These are phyloP conservation scores for Cryptosporidium ubiquitum DNA, from an alignment of 169 alveolate genomes.

Conservation along the genomic window DNA sequence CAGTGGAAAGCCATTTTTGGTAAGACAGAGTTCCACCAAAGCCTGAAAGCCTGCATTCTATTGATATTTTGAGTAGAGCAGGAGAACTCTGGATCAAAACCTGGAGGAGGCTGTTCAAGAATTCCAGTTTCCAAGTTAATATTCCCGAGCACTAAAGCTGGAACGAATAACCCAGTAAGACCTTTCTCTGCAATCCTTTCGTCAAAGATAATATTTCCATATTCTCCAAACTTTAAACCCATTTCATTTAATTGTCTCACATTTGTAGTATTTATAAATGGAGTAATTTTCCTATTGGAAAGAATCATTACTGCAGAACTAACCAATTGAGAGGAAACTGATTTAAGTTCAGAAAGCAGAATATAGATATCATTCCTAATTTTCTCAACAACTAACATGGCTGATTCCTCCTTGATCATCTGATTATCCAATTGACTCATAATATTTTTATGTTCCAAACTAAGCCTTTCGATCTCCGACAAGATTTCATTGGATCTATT, in stretches of 20 bases:
- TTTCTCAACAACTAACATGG: not conserved
- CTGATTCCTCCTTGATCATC: constrained; percentile 6
- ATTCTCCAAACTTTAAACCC: not conserved
- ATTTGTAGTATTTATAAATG: not conserved
- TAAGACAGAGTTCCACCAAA: constrained; percentile 35
- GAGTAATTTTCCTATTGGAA: not conserved
- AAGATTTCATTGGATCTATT: constrained; percentile 3
- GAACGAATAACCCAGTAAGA: not conserved
- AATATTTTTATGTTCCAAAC: constrained; percentile 5
- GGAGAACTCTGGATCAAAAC: not conserved
- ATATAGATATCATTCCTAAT: constrained; percentile 13
- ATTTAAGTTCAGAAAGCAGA: constrained; percentile 12
- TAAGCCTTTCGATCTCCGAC: constrained; percentile 39
- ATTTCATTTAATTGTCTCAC: not conserved
- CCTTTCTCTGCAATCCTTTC: not conserved
- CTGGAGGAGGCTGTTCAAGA: not conserved
- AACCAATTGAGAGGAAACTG: constrained; percentile 4
- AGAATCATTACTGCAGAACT: constrained; percentile 23
- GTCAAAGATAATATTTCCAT: constrained; percentile 23
- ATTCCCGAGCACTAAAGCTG: constrained; percentile 17
- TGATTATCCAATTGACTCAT: constrained; percentile 8
- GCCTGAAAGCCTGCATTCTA: constrained; percentile 70
- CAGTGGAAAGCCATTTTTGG: constrained; percentile 7
- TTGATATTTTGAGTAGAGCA: constrained; percentile 18
- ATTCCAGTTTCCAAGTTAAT: constrained; percentile 5